Conservation (phyloP, 768 basidiomycete genomes). For the Aureoboletus auriporus region DNA sequence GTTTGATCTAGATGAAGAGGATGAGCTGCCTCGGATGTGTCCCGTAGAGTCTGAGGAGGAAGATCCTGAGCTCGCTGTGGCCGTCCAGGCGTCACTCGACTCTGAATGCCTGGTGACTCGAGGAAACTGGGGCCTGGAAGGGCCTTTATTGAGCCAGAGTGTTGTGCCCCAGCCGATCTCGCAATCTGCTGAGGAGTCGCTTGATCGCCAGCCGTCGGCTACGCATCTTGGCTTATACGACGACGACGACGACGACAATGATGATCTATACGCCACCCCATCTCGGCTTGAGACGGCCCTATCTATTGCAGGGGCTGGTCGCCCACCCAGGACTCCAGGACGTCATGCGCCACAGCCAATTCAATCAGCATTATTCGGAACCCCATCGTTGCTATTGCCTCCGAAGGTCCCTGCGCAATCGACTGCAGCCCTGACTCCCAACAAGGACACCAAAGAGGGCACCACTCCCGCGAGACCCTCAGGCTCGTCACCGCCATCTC, state of each 20-base stretch:
- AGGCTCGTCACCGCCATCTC: background rate
- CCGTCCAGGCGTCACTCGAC: constrained; percentile 60
- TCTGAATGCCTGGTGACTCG: constrained; percentile 3
- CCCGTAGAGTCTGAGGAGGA: constrained; percentile 37
- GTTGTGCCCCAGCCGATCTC: background rate
- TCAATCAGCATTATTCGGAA: constrained; percentile 33
- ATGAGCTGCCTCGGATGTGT: constrained; percentile 25
- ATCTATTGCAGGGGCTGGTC: constrained; percentile 59
- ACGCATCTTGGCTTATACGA: constrained; percentile 6
- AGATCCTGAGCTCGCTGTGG: constrained; percentile 56
- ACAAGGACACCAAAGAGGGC: background rate
- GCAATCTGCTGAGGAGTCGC: constrained; percentile 1
- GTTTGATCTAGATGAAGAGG: constrained; percentile 53
- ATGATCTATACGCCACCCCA: constrained; percentile 49
- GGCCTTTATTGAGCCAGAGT: constrained; percentile 5
- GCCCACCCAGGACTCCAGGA: constrained; percentile 22
- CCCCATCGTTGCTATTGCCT: constrained; percentile 31
- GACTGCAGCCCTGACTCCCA: background rate
- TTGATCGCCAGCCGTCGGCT: background rate
- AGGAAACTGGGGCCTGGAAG: background rate
- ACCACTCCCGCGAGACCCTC: background rate
- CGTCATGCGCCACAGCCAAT: constrained; percentile 9
- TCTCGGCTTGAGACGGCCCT: constrained; percentile 63
- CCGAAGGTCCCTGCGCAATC: background rate
- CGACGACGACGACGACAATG: constrained; percentile 42